Evolutionary conservation across 169 alveolate species (phyloP).

Genomic region (Cryptosporidium canis): DNA sequence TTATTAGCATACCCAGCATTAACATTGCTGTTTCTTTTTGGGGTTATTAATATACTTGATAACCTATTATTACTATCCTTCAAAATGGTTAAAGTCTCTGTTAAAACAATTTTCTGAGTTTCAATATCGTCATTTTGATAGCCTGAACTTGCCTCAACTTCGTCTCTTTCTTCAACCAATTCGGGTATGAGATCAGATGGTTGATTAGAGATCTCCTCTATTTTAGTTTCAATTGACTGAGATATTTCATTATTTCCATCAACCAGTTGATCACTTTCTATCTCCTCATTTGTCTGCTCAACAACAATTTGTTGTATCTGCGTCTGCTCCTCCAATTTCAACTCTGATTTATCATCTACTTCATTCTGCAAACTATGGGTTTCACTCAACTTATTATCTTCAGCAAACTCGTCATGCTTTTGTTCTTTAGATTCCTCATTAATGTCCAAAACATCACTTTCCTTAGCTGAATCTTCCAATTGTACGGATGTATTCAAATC

Average conservation of each 20-base stretch:
- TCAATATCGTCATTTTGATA: not conserved
- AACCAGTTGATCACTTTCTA: not conserved
- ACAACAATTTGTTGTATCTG: not conserved
- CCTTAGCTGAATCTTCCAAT: not conserved
- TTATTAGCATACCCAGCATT: not conserved
- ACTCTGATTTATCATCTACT: not conserved
- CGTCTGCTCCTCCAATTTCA: not conserved
- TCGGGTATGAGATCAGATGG: not conserved
- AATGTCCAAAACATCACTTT: not conserved
- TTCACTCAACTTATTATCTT: no score
- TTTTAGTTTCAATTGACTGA: not conserved
- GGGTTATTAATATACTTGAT: conserved; percentile 2
- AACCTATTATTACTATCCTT: conserved; percentile 11
- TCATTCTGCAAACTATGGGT: no score
- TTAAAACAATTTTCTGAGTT: not conserved
- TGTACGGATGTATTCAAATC: no score
- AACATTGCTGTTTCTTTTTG: not conserved
- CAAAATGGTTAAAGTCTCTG: conserved; percentile 13
- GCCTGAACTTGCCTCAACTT: not conserved
- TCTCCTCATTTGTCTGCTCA: not conserved
- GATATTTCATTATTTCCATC: not conserved
- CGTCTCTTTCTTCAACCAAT: not conserved
- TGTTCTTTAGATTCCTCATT: not conserved
- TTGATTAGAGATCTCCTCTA: not conserved
- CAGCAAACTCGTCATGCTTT: not conserved